Conservation (phyloP, 306 rosid genomes). For the Hippophae gyantsensis region DNA sequence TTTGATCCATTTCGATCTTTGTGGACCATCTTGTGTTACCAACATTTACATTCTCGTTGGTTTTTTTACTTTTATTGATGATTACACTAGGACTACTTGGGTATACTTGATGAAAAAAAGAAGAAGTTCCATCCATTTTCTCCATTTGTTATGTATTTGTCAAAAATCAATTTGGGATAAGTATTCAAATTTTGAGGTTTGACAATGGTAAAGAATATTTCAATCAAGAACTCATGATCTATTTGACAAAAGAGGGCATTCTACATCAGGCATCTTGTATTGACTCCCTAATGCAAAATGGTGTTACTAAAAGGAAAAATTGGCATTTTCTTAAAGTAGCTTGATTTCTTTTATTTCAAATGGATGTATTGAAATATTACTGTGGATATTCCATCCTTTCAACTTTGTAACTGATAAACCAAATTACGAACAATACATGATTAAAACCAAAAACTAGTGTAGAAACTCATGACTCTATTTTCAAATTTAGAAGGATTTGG, state of each 20-base stretch:
- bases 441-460: background rate
- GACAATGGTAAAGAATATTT: background rate
- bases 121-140: background rate
- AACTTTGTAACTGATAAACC: no score
- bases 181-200: background rate
- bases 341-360: background rate
- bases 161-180: background rate
- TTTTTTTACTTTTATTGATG: background rate
- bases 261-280: background rate
- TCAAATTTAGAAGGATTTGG: background rate
- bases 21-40: no score
- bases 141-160: background rate
- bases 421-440: no score
- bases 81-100: background rate
- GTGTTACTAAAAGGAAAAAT: background rate
- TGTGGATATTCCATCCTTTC: background rate
- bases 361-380: background rate
- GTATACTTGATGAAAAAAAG: background rate
- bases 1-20: no score
- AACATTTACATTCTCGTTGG: background rate
- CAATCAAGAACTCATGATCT: background rate
- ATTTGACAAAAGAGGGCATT: background rate
- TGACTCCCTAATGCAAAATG: background rate
- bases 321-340: background rate
- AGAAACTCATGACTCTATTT: background rate